These are phyloP conservation scores for Zymoseptoria crescenta DNA, from an alignment of 2,329 filamentous ascomycete genomes.

Conservation along the genomic window DNA sequence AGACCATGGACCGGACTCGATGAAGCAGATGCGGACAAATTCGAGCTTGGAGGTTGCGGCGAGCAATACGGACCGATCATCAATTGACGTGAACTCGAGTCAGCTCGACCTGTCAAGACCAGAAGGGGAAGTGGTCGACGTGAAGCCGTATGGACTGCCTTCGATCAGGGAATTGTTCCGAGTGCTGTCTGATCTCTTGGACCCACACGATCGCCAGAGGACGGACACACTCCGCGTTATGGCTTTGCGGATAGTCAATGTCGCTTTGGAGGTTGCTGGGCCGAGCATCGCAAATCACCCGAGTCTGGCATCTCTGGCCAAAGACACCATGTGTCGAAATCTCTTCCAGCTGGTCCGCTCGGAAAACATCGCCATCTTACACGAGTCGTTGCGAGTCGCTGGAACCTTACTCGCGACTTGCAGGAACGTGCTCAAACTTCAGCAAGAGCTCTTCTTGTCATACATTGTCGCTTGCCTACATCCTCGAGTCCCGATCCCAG, in stretches of 20 bases:
- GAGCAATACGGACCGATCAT: conserved; percentile 22
- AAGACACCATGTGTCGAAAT: conserved; percentile 87
- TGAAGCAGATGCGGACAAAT: conserved; percentile 39
- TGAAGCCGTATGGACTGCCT: conserved; percentile 85
- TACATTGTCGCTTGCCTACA: conserved; percentile 92
- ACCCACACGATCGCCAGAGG: conserved; percentile 86
- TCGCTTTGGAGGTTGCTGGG: conserved; percentile 90
- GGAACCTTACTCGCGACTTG: conserved; percentile 88
- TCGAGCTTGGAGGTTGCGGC: conserved; percentile 51
- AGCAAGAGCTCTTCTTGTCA: conserved; percentile 91
- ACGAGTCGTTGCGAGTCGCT: conserved; percentile 85
- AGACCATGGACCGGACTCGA: conserved; percentile 37
- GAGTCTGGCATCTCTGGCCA: conserved; percentile 75
- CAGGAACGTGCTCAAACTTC: conserved; percentile 80
- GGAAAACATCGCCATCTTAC: conserved; percentile 90
- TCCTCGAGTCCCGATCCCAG: conserved; percentile 86
- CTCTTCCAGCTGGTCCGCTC: conserved; percentile 93
- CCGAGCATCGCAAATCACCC: conserved; percentile 92
- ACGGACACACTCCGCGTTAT: conserved; percentile 95
- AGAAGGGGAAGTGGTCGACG: conserved; percentile 39
- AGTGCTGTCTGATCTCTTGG: conserved; percentile 84
- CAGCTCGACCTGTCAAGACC: conserved; percentile 37
- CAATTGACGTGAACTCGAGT: conserved; percentile 34
- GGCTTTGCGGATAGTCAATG: conserved; percentile 93
- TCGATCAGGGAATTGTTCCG: conserved; percentile 92